phyloP scores from a whole-genome alignment of 2,329 filamentous ascomycete species.

The Rosellinia necatrix region DNA sequence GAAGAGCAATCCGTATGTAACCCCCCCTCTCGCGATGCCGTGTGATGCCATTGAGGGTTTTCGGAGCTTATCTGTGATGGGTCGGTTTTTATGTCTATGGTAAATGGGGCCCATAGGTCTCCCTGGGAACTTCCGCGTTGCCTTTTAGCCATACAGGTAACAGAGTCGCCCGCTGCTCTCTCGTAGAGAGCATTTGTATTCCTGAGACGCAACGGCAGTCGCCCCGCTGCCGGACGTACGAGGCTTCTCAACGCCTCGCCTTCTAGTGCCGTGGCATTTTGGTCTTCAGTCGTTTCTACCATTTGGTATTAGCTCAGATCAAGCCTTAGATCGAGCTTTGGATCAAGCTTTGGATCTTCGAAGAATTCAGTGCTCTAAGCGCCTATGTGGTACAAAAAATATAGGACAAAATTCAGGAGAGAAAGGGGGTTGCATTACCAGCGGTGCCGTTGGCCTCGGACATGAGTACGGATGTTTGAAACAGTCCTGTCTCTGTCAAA shows the following conservation, averaged over 20 bases:
- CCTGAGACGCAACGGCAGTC: constrained; percentile 14
- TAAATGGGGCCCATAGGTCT: neutral
- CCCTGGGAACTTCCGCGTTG: neutral
- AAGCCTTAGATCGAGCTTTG: neutral
- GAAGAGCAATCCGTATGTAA: constrained; percentile 1
- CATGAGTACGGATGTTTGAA: constrained; percentile 16
- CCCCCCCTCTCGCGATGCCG: neutral
- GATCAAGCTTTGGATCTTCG: constrained; percentile 2
- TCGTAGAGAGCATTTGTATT: constrained; percentile 3
- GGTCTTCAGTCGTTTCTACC: constrained; percentile 21
- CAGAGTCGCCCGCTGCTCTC: neutral
- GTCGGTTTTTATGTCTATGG: neutral
- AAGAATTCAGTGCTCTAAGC: neutral
- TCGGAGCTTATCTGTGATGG: neutral
- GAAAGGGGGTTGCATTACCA: constrained; percentile 13
- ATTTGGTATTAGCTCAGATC: constrained; percentile 7
- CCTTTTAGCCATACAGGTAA: neutral
- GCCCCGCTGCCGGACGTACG: neutral
- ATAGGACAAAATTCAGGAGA: neutral
- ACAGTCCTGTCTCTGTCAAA: constrained; percentile 21
- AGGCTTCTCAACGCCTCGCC: neutral
- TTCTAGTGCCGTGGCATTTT: neutral
- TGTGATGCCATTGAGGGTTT: neutral
- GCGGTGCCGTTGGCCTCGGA: neutral
- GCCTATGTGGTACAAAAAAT: neutral